Evolutionary conservation across 2,329 filamentous ascomycete genomes (phyloP).

Genomic region (Colletotrichum higginsianum): DNA sequence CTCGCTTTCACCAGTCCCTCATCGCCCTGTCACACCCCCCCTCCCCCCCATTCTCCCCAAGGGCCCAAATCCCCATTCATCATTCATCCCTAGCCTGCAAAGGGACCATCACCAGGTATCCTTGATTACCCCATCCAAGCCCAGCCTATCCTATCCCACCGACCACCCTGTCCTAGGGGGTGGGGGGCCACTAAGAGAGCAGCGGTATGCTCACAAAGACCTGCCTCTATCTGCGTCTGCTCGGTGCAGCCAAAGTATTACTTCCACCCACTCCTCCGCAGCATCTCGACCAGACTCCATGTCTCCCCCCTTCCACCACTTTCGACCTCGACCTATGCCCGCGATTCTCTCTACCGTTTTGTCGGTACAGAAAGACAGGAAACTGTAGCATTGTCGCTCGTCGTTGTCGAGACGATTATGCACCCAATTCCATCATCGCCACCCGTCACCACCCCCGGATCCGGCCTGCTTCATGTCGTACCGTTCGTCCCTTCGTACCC

Average conservation of each 20-base stretch:
- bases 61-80: conserved; percentile 35
- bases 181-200: conserved; percentile 26
- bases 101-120: conserved; percentile 36
- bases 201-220: conserved; percentile 36
- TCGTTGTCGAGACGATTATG: conserved; percentile 20
- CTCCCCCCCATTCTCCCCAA: conserved; percentile 22
- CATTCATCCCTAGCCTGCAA: conserved; percentile 33
- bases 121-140: conserved; percentile 37
- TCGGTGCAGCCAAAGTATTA: conserved; percentile 42
- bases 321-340: conserved; percentile 21
- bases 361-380: conserved; percentile 7
- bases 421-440: conserved; percentile 11
- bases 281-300: conserved; percentile 18
- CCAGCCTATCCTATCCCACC: conserved; percentile 35
- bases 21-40: conserved; percentile 26
- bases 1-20: not conserved
- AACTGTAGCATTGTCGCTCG: conserved; percentile 5
- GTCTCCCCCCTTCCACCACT: conserved; percentile 17
- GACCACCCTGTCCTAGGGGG: conserved; percentile 3
- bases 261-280: conserved; percentile 39
- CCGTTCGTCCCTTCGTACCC: conserved; percentile 43
- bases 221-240: conserved; percentile 36
- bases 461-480: conserved; percentile 37
- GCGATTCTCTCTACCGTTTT: conserved; percentile 7
- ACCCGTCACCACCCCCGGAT: conserved; percentile 17